phyloP scores from a whole-genome alignment of 2,329 filamentous ascomycete species.

The Chrysoporthe austroafricana region DNA sequence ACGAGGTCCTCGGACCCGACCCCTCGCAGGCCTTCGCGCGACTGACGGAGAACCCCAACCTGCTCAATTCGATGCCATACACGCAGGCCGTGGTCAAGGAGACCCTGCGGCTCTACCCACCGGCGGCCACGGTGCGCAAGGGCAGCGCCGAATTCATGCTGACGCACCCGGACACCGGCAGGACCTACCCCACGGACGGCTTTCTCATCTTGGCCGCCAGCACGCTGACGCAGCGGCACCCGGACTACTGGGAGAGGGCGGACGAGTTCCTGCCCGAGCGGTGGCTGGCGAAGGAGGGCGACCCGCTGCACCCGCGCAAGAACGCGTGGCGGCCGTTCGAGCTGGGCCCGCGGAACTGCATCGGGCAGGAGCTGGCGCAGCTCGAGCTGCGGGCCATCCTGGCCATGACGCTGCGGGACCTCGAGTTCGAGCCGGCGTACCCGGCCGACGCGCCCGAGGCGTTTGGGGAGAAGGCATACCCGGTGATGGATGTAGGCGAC shows the following conservation, averaged over 20 bases:
- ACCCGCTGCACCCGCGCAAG: conserved; percentile 34
- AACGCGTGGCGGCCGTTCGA: conserved; percentile 44
- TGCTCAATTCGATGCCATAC: conserved; percentile 55
- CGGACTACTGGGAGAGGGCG: conserved; percentile 43
- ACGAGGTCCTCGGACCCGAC: conserved; percentile 34
- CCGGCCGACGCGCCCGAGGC: conserved; percentile 18
- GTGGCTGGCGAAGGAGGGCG: conserved; percentile 38
- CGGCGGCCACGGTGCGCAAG: conserved; percentile 46
- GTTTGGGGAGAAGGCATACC: conserved; percentile 23
- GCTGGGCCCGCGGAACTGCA: conserved; percentile 41
- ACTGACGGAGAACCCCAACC: conserved; percentile 45
- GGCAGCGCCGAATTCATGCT: conserved; percentile 39
- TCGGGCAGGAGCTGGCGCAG: conserved; percentile 42
- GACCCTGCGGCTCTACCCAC: conserved; percentile 54
- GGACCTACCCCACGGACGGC: conserved; percentile 42
- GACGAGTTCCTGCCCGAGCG: conserved; percentile 47
- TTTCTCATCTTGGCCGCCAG: conserved; percentile 33
- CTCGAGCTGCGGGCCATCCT: conserved; percentile 40
- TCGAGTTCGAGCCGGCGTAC: conserved; percentile 25
- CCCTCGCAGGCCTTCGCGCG: conserved; percentile 39
- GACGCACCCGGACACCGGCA: conserved; percentile 41
- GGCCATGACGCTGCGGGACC: conserved; percentile 26
- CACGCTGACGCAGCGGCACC: conserved; percentile 37
- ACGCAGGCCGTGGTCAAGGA: conserved; percentile 60
- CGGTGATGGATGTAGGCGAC: conserved; percentile 10